Percentiles rank a stretch among this genome's conserved stretches.
These are phyloP conservation scores for Rachicladosporium sp. DNA, from an alignment of 2,329 filamentous ascomycete species.

Conservation along the genomic window DNA sequence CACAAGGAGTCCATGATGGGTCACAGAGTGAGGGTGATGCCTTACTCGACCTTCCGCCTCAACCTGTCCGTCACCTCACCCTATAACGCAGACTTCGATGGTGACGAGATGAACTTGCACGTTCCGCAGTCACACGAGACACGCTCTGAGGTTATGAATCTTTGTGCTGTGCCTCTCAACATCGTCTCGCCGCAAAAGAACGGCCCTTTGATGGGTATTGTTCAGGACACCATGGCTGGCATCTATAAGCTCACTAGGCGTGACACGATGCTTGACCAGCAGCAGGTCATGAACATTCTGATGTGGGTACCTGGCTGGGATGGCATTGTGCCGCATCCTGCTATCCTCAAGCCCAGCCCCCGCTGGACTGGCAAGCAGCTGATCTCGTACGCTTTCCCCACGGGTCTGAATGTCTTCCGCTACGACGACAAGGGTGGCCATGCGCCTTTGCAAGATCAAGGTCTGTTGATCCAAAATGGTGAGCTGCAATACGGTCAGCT, in stretches of 20 bases:
- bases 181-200: slow-evolving; percentile 98
- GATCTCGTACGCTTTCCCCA: slow-evolving; percentile 81
- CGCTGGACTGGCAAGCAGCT: slow-evolving; percentile 98
- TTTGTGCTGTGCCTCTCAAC: slow-evolving; percentile 96
- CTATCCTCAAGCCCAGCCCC: slow-evolving; percentile 84
- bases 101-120: slow-evolving; percentile 99
- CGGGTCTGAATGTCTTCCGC: slow-evolving; percentile 66
- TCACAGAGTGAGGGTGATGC: slow-evolving; percentile 94
- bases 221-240: slow-evolving; percentile 92
- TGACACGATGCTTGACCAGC: slow-evolving; percentile 80
- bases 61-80: slow-evolving; percentile 96
- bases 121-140: slow-evolving; percentile 97
- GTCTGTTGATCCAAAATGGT: slow-evolving; percentile 70
- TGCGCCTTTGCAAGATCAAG: slow-evolving; percentile 40
- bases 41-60: slow-evolving; percentile 94
- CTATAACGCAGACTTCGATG: slow-evolving; percentile 99
- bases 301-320: slow-evolving; percentile 98
- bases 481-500: slow-evolving; percentile 83
- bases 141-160: slow-evolving; percentile 80
- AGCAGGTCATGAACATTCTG: slow-evolving; percentile 91
- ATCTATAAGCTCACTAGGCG: slow-evolving; percentile 93
- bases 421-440: slow-evolving; percentile 25
- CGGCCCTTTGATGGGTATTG: slow-evolving; percentile 96
- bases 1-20: slow-evolving; percentile 99
- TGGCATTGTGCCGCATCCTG: slow-evolving; percentile 80